phyloP scores from a whole-genome alignment of 306 rosid genomes.

The Citrullus mucosospermus region DNA sequence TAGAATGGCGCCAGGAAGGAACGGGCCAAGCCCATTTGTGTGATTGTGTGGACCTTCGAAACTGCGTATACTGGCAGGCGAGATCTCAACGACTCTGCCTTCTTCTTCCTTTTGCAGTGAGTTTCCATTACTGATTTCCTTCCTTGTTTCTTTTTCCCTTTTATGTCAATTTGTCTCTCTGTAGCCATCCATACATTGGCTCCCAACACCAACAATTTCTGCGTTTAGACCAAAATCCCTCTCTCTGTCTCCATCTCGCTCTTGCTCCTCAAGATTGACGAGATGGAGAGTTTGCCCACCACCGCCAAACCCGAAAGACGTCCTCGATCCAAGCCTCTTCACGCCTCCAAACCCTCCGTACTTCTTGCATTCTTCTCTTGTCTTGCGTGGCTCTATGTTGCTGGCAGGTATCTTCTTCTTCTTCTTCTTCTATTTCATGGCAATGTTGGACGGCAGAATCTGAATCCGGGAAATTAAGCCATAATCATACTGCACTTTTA shows the following conservation, averaged over 20 bases:
- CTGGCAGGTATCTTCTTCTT: conserved; percentile 50
- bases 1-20: not conserved
- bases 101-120: not conserved
- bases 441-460: not conserved
- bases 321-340: conserved; percentile 64
- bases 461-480: not conserved
- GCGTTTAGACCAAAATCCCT: not conserved
- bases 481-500: not conserved
- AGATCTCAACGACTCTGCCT: not conserved
- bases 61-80: not conserved
- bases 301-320: conserved; percentile 44
- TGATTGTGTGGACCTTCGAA: not conserved
- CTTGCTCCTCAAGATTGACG: not conserved
- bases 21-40: not conserved
- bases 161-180: not conserved
- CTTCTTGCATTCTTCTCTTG: conserved; percentile 82
- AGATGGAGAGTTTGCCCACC: conserved; percentile 68
- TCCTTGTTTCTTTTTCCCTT: not conserved
- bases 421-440: not conserved
- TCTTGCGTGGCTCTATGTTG: conserved; percentile 97
- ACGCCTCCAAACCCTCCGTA: conserved; percentile 61
- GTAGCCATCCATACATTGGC: not conserved
- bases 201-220: not conserved
- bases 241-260: not conserved
- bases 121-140: not conserved